phyloP scores from a whole-genome alignment of 176 grass and related monocot species.

The Lolium perenne region DNA sequence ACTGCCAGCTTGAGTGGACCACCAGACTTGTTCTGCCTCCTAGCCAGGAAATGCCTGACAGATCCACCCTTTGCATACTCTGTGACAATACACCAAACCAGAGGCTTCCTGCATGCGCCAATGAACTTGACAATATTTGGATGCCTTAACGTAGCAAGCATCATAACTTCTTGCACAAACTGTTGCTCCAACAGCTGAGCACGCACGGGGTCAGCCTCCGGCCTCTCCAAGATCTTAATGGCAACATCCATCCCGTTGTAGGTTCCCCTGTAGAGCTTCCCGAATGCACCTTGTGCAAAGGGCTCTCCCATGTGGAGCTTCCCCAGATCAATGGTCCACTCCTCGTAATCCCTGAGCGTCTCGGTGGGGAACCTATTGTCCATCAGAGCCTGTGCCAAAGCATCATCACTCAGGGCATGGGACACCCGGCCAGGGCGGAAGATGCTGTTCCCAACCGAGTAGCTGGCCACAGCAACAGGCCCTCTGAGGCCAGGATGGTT shows the following conservation, averaged over 20 bases:
- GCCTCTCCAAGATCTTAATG: constrained; percentile 82
- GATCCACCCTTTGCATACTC: constrained; percentile 85
- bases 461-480: constrained; percentile 49
- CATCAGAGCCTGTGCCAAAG: constrained; percentile 83
- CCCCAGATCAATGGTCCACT: constrained; percentile 79
- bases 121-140: constrained; percentile 78
- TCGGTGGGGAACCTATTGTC: constrained; percentile 63
- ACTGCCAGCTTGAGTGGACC: constrained; percentile 76
- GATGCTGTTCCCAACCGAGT: constrained; percentile 65
- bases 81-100: constrained; percentile 85
- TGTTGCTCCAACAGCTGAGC: constrained; percentile 78
- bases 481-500: constrained; percentile 45
- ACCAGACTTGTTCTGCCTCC: constrained; percentile 65
- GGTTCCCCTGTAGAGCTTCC: constrained; percentile 78
- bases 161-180: constrained; percentile 83
- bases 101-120: constrained; percentile 76
- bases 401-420: constrained; percentile 73
- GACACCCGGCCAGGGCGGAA: constrained; percentile 66
- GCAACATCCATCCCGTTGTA: constrained; percentile 81
- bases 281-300: constrained; percentile 86
- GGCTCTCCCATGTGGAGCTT: constrained; percentile 73
- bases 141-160: constrained; percentile 79
- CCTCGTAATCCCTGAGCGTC: constrained; percentile 73
- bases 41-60: constrained; percentile 70
- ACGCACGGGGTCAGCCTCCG: constrained; percentile 60